Conservation (phyloP, 192 early-diverging fungal genomes). For the Kickxella alabastrina region DNA sequence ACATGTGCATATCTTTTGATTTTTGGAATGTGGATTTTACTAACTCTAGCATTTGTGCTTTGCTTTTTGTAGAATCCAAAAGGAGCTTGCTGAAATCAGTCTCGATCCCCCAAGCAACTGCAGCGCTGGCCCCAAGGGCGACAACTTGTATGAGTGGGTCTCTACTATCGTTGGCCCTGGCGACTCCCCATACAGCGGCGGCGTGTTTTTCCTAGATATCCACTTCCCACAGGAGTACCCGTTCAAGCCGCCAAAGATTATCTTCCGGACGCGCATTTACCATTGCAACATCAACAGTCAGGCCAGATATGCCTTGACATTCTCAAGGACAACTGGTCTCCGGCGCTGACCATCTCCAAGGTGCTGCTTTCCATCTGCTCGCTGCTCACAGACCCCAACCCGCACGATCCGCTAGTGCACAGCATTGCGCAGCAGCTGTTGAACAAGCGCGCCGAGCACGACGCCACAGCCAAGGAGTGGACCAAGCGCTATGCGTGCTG, state of each 20-base stretch:
- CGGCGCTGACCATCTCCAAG: slow-evolving; percentile 91
- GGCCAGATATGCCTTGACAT: slow-evolving; percentile 91
- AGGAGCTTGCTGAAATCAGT: slow-evolving; percentile 95
- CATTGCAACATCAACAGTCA: slow-evolving; percentile 95
- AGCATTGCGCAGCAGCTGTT: slow-evolving; percentile 89
- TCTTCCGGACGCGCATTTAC: slow-evolving; percentile 90
- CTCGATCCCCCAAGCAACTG: slow-evolving; percentile 93
- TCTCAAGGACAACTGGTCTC: slow-evolving; percentile 97
- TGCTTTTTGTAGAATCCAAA: slow-evolving; percentile 72
- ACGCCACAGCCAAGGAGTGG: slow-evolving; percentile 87
- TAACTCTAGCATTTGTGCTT: neutral
- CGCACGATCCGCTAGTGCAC: slow-evolving; percentile 88
- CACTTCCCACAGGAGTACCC: slow-evolving; percentile 91
- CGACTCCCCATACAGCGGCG: slow-evolving; percentile 84
- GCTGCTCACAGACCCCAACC: slow-evolving; percentile 91
- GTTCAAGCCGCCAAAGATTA: slow-evolving; percentile 93
- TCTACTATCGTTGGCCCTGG: slow-evolving; percentile 89
- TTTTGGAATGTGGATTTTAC: neutral
- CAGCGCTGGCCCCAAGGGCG: slow-evolving; percentile 93
- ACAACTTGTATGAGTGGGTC: slow-evolving; percentile 95
- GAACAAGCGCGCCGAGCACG: slow-evolving; percentile 80
- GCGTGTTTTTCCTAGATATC: slow-evolving; percentile 93
- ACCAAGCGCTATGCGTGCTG: slow-evolving; percentile 74
- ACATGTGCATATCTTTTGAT: neutral
- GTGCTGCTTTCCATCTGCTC: slow-evolving; percentile 93